Percentiles rank a stretch among this genome's conserved stretches.
These are phyloP conservation scores for Phyllosticta citriasiana DNA, from an alignment of 2,329 filamentous ascomycete species.

Conservation along the genomic window DNA sequence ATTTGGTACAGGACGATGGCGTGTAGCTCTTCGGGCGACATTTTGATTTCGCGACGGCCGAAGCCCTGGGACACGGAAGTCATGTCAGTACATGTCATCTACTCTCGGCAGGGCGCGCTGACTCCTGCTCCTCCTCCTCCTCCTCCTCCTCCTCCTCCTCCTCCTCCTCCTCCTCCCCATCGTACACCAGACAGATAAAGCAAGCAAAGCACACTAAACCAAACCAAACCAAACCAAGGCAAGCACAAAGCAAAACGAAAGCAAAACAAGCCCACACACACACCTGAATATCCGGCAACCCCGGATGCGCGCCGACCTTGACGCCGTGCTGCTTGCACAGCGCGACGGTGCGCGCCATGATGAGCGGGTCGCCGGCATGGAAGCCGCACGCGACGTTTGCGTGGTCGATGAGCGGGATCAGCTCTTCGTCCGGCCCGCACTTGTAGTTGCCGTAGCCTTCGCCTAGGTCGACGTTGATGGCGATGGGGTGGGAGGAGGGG, in stretches of 20 bases:
- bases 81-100: too few species aligned
- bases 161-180: too few species aligned
- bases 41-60: constrained; percentile 51
- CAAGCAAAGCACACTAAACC: too few species aligned
- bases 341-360: constrained; percentile 52
- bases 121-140: too few species aligned
- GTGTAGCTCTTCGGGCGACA: constrained; percentile 47
- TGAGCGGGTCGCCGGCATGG: constrained; percentile 51
- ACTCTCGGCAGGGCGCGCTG: too few species aligned
- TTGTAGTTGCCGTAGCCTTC: constrained; percentile 44
- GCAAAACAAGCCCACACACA: too few species aligned
- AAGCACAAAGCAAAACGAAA: too few species aligned
- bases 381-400: constrained; percentile 53
- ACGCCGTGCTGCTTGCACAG: constrained; percentile 49
- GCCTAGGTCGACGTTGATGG: constrained; percentile 46
- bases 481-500: constrained; percentile 41
- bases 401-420: constrained; percentile 52
- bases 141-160: too few species aligned
- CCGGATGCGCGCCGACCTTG: constrained; percentile 52
- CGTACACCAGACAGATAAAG: too few species aligned
- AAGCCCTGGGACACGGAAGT: constrained; percentile 36
- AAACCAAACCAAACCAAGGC: too few species aligned
- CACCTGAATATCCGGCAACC: constrained; percentile 49
- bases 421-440: constrained; percentile 46
- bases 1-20: constrained; percentile 53